Conservation (phyloP, 768 basidiomycete genomes). For the Lactarius akahatsu region DNA sequence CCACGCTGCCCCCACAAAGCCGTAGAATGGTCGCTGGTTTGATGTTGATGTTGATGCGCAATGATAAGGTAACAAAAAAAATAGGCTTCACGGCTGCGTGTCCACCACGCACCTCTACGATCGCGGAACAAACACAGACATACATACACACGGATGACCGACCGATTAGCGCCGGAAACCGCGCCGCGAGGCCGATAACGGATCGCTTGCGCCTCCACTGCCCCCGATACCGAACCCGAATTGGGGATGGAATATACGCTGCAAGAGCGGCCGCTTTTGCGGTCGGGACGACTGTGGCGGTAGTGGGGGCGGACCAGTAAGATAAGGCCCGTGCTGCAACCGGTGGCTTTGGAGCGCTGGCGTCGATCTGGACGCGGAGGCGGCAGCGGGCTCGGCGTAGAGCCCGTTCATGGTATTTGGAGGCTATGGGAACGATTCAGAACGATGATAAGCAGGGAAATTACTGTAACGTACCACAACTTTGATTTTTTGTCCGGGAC, state of each 20-base stretch:
- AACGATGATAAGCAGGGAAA: neutral
- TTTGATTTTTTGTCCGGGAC: conserved; percentile 71
- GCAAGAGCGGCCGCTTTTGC: conserved; percentile 27
- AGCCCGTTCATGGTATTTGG: conserved; percentile 19
- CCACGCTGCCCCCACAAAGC: neutral
- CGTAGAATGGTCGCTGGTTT: neutral
- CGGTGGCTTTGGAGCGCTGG: conserved; percentile 22
- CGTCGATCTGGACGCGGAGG: conserved; percentile 20
- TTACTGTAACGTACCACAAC: conserved; percentile 59
- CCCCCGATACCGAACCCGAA: conserved; percentile 5
- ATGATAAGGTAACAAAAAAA: conserved; percentile 18
- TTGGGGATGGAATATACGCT: conserved; percentile 28
- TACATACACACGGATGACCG: neutral
- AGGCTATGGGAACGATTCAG: conserved; percentile 7
- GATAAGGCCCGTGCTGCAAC: conserved; percentile 2
- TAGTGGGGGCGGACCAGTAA: neutral
- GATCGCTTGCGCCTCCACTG: neutral
- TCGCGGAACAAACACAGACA: neutral
- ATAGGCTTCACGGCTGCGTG: neutral
- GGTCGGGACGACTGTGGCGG: conserved; percentile 13
- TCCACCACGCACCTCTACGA: conserved; percentile 7
- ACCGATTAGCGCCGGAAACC: conserved; percentile 17
- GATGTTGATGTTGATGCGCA: neutral
- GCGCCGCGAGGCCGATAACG: conserved; percentile 10
- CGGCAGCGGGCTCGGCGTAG: conserved; percentile 21